These are phyloP conservation scores for Vigna reflexopilosa DNA, from an alignment of 306 rosid species.

Conservation along the genomic window DNA sequence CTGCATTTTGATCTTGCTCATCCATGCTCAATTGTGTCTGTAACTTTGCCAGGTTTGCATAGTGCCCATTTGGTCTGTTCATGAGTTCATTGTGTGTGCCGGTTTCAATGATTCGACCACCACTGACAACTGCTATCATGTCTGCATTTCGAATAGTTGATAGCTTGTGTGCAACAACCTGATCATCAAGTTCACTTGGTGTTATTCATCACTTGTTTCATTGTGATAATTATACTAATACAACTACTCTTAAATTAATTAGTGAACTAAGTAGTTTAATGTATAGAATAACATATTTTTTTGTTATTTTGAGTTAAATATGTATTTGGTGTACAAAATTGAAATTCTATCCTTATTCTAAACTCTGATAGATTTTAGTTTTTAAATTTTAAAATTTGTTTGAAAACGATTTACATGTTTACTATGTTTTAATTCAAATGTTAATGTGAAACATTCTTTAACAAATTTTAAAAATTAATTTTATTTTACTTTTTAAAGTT, in stretches of 20 bases:
- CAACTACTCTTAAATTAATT: not conserved
- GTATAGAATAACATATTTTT: too few relatives aligned
- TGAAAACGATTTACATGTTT: too few relatives aligned
- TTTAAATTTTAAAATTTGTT: too few relatives aligned
- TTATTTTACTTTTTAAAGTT: too few relatives aligned
- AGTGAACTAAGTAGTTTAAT: too few relatives aligned
- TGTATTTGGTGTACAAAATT: too few relatives aligned
- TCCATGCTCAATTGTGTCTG: constrained; percentile 76
- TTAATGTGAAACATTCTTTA: too few relatives aligned
- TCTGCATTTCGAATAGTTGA: constrained; percentile 92
- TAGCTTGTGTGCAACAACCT: constrained; percentile 98
- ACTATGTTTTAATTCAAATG: too few relatives aligned
- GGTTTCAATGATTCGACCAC: constrained; percentile 75
- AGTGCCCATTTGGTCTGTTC: constrained; percentile 67
- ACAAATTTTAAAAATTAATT: too few relatives aligned
- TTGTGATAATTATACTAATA: not conserved
- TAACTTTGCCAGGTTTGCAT: constrained; percentile 78
- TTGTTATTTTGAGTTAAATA: too few relatives aligned
- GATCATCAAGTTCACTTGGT: constrained; percentile 41
- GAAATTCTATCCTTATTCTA: too few relatives aligned
- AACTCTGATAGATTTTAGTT: too few relatives aligned
- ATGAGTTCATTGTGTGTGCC: constrained; percentile 82
- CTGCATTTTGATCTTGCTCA: constrained; percentile 64
- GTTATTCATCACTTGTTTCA: not conserved
- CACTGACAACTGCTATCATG: constrained; percentile 73